A percentile compares a stretch with the other conserved stretches of the same genome.
Conservation (phyloP, 2,329 filamentous ascomycete species). For the Aspergillus sp. region DNA sequence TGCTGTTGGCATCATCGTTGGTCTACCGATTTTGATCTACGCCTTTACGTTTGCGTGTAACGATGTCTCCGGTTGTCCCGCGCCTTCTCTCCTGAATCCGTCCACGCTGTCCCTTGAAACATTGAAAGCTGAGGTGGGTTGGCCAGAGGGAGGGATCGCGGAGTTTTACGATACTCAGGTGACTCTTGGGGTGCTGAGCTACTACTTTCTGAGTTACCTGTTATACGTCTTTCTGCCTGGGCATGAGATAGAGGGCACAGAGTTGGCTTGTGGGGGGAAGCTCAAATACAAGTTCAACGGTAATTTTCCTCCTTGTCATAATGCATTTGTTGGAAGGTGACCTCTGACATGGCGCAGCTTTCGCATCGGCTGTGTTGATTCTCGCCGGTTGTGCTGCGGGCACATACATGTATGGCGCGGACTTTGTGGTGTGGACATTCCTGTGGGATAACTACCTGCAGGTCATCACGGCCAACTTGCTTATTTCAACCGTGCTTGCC, state of each 20-base stretch:
- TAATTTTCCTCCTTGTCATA: constrained; percentile 27
- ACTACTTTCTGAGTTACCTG: constrained; percentile 67
- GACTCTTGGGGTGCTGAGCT: constrained; percentile 62
- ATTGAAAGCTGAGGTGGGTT: constrained; percentile 73
- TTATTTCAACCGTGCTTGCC: constrained; percentile 65
- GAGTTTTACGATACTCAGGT: constrained; percentile 64
- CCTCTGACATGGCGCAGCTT: constrained; percentile 45
- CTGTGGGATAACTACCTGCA: constrained; percentile 86
- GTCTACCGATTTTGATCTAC: constrained; percentile 70
- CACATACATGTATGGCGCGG: constrained; percentile 65
- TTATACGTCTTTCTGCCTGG: constrained; percentile 72
- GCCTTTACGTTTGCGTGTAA: constrained; percentile 77
- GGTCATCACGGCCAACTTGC: constrained; percentile 71
- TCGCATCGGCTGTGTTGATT: constrained; percentile 65
- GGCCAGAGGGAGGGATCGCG: constrained; percentile 62
- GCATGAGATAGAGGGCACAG: constrained; percentile 59
- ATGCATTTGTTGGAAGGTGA: constrained; percentile 4
- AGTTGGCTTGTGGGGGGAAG: constrained; percentile 61
- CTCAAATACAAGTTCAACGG: constrained; percentile 78
- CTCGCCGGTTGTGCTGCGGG: constrained; percentile 64
- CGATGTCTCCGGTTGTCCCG: constrained; percentile 81
- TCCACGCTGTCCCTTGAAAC: constrained; percentile 61
- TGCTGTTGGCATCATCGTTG: constrained; percentile 68
- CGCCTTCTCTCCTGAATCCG: constrained; percentile 68
- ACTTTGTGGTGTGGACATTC: constrained; percentile 85